These are phyloP conservation scores for Didymella arachidicola DNA, from an alignment of 2,329 filamentous ascomycete genomes.

Conservation along the genomic window DNA sequence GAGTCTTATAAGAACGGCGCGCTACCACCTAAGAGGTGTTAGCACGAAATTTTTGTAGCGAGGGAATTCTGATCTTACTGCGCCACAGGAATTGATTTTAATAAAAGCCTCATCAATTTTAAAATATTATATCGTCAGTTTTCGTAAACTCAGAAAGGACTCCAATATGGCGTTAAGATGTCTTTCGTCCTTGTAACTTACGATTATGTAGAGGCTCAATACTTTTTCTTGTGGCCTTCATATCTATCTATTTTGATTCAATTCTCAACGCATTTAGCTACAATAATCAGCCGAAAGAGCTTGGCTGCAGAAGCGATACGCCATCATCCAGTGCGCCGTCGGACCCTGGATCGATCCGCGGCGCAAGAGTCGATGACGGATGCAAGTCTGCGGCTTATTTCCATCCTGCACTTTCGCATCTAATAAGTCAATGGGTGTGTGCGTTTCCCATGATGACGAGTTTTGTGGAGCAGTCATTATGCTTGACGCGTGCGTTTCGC, in stretches of 20 bases:
- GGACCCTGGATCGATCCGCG: constrained; percentile 11
- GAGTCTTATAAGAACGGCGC: constrained; percentile 58
- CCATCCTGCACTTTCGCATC: constrained; percentile 5
- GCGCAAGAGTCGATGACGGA: constrained; percentile 18
- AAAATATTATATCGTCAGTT: no score
- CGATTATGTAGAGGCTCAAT: no score
- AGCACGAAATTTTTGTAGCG: no score
- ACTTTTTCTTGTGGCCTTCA: no score
- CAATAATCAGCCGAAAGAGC: no score
- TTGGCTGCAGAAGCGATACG: not conserved
- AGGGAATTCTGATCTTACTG: constrained; percentile 25
- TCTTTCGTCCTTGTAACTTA: no score
- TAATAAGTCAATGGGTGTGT: constrained; percentile 4
- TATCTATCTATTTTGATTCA: no score
- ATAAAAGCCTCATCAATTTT: no score
- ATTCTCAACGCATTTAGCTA: no score
- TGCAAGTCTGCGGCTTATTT: constrained; percentile 10
- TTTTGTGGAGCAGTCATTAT: constrained; percentile 10
- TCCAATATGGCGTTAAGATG: no score
- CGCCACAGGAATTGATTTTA: constrained; percentile 50
- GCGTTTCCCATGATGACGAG: constrained; percentile 16
- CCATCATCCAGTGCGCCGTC: not conserved
- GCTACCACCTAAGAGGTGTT: constrained; percentile 50
- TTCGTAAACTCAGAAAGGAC: no score
- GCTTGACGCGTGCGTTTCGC: constrained; percentile 12